Evolutionary conservation across 208 protist species (phyloP), one percentile per base, ranked within the genome.

Genomic region (Leishmania turanica): DNA sequence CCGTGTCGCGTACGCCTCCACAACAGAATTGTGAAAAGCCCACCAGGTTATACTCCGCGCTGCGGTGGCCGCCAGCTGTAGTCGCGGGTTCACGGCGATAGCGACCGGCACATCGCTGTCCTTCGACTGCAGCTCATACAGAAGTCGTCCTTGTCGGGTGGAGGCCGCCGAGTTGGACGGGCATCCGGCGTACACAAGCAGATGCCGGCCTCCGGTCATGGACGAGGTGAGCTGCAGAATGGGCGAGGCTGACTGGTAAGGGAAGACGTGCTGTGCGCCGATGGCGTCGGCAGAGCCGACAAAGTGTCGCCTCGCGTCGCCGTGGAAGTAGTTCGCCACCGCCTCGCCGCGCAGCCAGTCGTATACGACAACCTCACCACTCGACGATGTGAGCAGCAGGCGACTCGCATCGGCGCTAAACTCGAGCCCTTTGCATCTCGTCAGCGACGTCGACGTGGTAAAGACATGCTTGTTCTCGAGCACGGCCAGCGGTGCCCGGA

Each of bases 1-100:
- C 62, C 62, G 68, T 54, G 31, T 54, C 3, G 54, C 47, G 53
- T 77, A 78, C 2, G 83, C 27, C 60, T 74, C 58, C 15, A 82
- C 37, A 11, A 40, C 56, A 42, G 49, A 5, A 3, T 68, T 80
- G 70, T 93, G 91, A 78, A 96, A 89, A 15, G 90, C 83, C 92
- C 92, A 97, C 94, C 91, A 97, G 40, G 94, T 97, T 5, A 96
- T 86, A 75, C 84, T 86, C 45, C 91, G 90, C 27, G 94, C 92
- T 5, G 91, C 91, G 2, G 89, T 93, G 19, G 90, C 91, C 27
- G 95, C 85, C 0, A 97, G 79, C 31, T 84, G 82, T 42, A 89
- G 95, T 19, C 89, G 84, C 56, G 86, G 84, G 79, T 96, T 96
- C 58, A 97, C 92, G 54, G 88, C 84, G 34, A 96, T 21, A 2